Percentiles rank a stretch among this genome's conserved stretches.
These are phyloP conservation scores for Pueraria montana DNA, from an alignment of 306 rosid genomes.

Conservation along the genomic window DNA sequence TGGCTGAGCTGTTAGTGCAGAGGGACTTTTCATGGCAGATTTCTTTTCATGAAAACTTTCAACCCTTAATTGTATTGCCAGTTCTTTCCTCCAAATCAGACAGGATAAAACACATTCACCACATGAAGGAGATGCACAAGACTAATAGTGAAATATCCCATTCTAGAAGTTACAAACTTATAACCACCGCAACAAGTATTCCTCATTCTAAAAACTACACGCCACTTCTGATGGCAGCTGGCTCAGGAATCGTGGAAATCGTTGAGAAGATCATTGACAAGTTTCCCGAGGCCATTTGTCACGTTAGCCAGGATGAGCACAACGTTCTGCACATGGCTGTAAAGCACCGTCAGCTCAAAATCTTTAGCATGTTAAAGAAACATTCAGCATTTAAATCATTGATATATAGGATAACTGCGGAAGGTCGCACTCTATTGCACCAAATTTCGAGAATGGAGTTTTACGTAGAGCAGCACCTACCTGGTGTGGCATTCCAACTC, in stretches of 20 bases:
- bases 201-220: not conserved
- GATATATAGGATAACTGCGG: not conserved
- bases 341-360: slow-evolving; percentile 43
- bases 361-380: slow-evolving; percentile 17
- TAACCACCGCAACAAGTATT: not conserved
- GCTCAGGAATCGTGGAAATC: slow-evolving; percentile 49
- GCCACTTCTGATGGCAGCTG: slow-evolving; percentile 48
- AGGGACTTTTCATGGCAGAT: slow-evolving; percentile 40
- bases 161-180: slow-evolving; percentile 1
- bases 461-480: not conserved
- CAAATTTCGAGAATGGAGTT: slow-evolving; percentile 16
- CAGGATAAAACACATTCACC: slow-evolving; percentile 28
- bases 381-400: not conserved
- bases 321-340: slow-evolving; percentile 48
- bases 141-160: not conserved
- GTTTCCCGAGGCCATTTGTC: slow-evolving; percentile 41
- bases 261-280: not conserved
- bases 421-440: slow-evolving; percentile 49
- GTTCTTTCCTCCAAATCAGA: slow-evolving; percentile 32
- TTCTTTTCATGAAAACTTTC: slow-evolving; percentile 21
- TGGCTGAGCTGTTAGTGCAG: slow-evolving; percentile 31
- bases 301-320: not conserved
- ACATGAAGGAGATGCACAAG: slow-evolving; percentile 14
- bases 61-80: slow-evolving; percentile 35
- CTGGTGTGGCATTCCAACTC: slow-evolving; percentile 54